Base-by-base conservation (phyloP, 441 rosid genomes). In the Geranium incanum region DNA sequence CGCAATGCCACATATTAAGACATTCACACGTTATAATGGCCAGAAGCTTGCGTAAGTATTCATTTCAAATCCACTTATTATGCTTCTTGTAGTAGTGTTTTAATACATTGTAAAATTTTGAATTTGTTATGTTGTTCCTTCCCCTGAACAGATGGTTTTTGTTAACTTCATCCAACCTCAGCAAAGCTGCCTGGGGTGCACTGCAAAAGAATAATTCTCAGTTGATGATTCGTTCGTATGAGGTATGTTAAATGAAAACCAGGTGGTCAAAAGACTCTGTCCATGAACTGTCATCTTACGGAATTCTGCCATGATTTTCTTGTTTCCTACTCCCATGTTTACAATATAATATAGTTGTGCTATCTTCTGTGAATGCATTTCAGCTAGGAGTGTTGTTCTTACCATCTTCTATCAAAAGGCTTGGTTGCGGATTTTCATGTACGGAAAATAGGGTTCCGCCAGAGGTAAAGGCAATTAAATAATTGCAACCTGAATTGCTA, bases 161-260 rank as follows among this genome's bases (percentile, higher is more conserved):
- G 88, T 79, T 92, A 71, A 94, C 96, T 76, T 94, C 97, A 18
- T 77, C 97, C 68, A 92, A 94, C 76, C 97, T 94, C 68, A 92
- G 99, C 84, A 92, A 92, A 86, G 97, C 97, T 66, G 97, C 99
- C 19, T 92, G 97, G 99, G 99, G 97, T 72, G 88, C 96, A 72
- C 86, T 92, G 68, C 97, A 94, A 80, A 94, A 92, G 83, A 94
- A 89, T 75, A 88, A 87, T 76, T 88, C 97, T 55, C 99, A 92
- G 80, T 79, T 94, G 79, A 94, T 92, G 99, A 84, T 90, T 69
- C 93, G 97, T 77, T 92, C 99, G 59, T 94, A 90, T 6, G 97
- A 94, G 96, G 99, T 90, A 82, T 65, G 66, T 38, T 4, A 38
- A 38, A 38, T 38, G 43, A 38, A 38, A 38, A 38, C 43, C 7